Evolutionary conservation across 257 asterid genomes (phyloP).

Genomic region (Capsicum baccatum): DNA sequence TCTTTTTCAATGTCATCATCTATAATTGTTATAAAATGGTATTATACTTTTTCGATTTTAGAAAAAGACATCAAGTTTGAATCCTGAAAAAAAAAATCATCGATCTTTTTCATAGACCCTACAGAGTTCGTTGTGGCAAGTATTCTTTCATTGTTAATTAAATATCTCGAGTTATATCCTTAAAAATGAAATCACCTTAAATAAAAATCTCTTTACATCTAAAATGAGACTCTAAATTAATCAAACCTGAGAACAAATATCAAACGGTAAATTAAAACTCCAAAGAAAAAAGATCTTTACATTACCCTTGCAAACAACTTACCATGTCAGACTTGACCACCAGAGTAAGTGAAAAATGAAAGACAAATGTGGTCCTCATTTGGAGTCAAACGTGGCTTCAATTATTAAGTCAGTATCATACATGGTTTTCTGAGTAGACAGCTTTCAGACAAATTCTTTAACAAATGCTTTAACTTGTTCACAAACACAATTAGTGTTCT

Average conservation of each 20-base stretch:
- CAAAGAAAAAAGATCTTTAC: background rate
- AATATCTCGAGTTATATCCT: background rate
- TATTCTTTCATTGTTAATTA: no score
- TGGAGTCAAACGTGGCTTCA: background rate
- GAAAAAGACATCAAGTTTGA: no score
- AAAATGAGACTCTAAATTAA: background rate
- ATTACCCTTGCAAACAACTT: background rate
- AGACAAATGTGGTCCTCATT: background rate
- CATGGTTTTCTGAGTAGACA: background rate
- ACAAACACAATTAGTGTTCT: background rate
- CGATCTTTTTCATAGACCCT: no score
- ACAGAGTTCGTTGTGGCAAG: no score
- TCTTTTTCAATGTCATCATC: background rate
- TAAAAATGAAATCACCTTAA: no score
- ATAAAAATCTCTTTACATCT: accelerated
- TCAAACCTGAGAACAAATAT: background rate
- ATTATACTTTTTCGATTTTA: no score
- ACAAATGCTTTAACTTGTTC: background rate
- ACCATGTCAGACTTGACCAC: background rate
- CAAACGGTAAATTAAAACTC: background rate
- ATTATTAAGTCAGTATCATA: background rate
- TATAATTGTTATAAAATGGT: background rate
- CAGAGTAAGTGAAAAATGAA: background rate
- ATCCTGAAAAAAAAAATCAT: no score
- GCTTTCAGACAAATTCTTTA: background rate